Conservation (phyloP, 345 rosid species). For the Microthlaspi erraticum region DNA sequence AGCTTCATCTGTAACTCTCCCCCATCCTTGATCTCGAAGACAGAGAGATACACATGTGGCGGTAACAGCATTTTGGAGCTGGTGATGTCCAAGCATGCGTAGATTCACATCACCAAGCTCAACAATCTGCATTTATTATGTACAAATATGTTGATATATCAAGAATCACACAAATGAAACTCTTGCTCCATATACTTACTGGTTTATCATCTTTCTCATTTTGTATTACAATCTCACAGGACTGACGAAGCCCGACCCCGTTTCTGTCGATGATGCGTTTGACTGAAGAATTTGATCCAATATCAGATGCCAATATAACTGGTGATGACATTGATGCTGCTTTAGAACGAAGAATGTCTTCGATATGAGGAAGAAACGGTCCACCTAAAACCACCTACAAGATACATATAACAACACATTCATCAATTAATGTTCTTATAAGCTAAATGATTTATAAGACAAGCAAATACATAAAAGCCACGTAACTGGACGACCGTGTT, state of each 20-base stretch:
- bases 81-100: constrained; percentile 84
- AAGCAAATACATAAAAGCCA: constrained; percentile 44
- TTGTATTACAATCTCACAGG: constrained; percentile 63
- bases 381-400: constrained; percentile 63
- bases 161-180: background rate
- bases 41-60: constrained; percentile 76
- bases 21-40: constrained; percentile 79
- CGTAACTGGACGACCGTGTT: constrained; percentile 84
- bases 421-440: constrained; percentile 13
- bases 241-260: constrained; percentile 60
- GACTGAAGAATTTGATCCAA: constrained; percentile 54
- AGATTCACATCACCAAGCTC: constrained; percentile 66
- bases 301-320: constrained; percentile 60
- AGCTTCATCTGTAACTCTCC: constrained; percentile 65
- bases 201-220: constrained; percentile 51
- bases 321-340: constrained; percentile 67
- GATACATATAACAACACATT: background rate
- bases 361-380: constrained; percentile 81
- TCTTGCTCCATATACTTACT: constrained; percentile 46
- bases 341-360: constrained; percentile 61
- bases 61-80: constrained; percentile 85
- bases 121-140: constrained; percentile 52
- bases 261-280: constrained; percentile 53
- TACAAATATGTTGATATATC: background rate
- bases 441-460: background rate